These are phyloP conservation scores for Entomortierella lignicola DNA, from an alignment of 192 early-diverging fungal species.

Conservation along the genomic window DNA sequence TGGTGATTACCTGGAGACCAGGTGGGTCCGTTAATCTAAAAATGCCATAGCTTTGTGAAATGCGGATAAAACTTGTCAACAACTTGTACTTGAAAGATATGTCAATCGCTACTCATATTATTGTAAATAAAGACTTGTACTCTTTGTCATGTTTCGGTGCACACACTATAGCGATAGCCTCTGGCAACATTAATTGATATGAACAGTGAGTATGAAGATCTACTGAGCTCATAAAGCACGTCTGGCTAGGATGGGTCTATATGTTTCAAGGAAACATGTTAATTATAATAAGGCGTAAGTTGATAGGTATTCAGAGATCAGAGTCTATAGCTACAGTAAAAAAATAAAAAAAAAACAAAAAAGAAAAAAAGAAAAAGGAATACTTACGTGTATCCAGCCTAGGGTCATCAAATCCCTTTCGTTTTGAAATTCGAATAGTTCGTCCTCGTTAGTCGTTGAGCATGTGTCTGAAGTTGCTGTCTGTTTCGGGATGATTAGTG, in stretches of 20 bases:
- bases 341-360: too few species aligned
- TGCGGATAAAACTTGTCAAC: background rate
- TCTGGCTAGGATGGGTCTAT: slow-evolving; percentile 92
- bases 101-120: background rate
- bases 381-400: slow-evolving; percentile 87
- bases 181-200: slow-evolving; percentile 91
- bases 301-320: background rate
- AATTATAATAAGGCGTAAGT: too few species aligned
- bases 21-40: slow-evolving; percentile 90
- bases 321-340: too few species aligned
- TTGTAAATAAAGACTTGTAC: slow-evolving; percentile 25
- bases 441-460: slow-evolving; percentile 85
- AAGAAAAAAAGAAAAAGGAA: too few species aligned
- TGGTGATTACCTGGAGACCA: slow-evolving; percentile 82
- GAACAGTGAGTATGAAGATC: slow-evolving; percentile 94
- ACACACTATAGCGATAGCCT: slow-evolving; percentile 93
- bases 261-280: background rate
- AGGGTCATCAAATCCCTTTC: slow-evolving; percentile 80
- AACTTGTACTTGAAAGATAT: background rate
- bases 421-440: slow-evolving; percentile 82
- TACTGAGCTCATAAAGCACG: slow-evolving; percentile 93
- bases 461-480: slow-evolving; percentile 88
- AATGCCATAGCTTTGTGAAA: slow-evolving; percentile 71
- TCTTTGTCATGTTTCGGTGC: slow-evolving; percentile 76
- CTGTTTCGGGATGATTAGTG: slow-evolving; percentile 91